phyloP scores from a whole-genome alignment of 1,284 basidiomycete genomes.

The Cerioporus squamosus region DNA sequence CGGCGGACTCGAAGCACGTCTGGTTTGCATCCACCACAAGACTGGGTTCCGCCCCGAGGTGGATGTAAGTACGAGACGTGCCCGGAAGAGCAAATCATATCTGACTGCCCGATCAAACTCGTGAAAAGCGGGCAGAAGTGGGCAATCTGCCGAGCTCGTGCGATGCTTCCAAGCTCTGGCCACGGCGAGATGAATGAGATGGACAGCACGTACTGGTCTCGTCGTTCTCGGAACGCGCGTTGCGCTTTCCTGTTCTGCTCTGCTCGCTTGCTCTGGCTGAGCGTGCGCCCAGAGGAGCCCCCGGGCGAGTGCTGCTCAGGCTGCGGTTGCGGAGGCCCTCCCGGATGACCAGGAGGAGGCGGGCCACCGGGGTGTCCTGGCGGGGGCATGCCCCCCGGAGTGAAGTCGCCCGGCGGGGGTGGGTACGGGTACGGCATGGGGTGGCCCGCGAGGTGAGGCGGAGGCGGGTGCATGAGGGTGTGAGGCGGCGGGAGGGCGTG shows the following conservation, averaged over 20 bases:
- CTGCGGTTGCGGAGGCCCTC: constrained; percentile 26
- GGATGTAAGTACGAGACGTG: too few relatives aligned
- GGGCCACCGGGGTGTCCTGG: constrained; percentile 27
- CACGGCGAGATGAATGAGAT: too few relatives aligned
- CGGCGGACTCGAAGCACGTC: too few relatives aligned
- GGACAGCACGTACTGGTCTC: constrained; percentile 66
- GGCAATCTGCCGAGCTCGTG: too few relatives aligned
- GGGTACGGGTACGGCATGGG: constrained; percentile 29
- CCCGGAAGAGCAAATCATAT: too few relatives aligned
- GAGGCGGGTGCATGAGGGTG: constrained; percentile 31
- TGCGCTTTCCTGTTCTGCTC: constrained; percentile 89
- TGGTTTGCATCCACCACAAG: too few relatives aligned
- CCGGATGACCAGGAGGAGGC: constrained; percentile 30
- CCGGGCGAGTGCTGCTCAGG: constrained; percentile 38
- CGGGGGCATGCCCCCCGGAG: constrained; percentile 54
- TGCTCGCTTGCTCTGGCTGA: constrained; percentile 80
- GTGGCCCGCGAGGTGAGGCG: constrained; percentile 27
- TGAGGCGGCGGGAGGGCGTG: constrained; percentile 33
- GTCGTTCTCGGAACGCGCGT: constrained; percentile 80
- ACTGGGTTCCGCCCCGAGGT: too few relatives aligned
- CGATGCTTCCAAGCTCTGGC: too few relatives aligned
- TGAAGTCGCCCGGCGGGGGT: constrained; percentile 44
- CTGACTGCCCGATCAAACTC: too few relatives aligned
- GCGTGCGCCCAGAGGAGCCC: constrained; percentile 47
- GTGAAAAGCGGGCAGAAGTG: too few relatives aligned